Evolutionary conservation across 1,139 yeast genomes (phyloP).

Genomic region (Kodamaea sp.): DNA sequence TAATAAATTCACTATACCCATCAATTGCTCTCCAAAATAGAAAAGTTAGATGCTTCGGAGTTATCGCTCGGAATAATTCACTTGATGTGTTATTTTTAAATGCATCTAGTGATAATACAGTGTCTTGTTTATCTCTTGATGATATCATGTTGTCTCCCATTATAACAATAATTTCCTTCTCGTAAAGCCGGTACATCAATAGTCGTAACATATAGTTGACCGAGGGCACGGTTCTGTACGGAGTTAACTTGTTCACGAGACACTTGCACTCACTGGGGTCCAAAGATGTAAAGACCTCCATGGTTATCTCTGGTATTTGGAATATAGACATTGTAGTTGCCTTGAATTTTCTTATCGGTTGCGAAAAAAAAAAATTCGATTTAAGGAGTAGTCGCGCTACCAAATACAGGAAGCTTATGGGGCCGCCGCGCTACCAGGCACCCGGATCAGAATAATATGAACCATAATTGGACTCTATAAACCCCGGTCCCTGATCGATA

Average conservation of each 20-base stretch:
- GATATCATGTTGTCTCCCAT: too few relatives aligned
- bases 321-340: too few relatives aligned
- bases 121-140: conserved; percentile 8
- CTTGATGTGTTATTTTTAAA: conserved; percentile 15
- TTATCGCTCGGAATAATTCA: conserved; percentile 17
- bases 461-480: conserved; percentile 24
- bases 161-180: conserved; percentile 2
- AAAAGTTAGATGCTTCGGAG: conserved; percentile 28
- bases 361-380: conserved; percentile 7
- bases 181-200: conserved; percentile 9
- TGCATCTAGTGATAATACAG: conserved; percentile 14
- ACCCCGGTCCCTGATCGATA: conserved; percentile 8
- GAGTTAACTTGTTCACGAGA: conserved; percentile 11
- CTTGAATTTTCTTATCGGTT: too few relatives aligned
- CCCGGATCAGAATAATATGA: conserved; percentile 16
- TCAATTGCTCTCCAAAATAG: conserved; percentile 25
- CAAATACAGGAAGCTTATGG: neutral
- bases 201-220: conserved; percentile 7
- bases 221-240: neutral
- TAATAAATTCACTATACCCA: conserved; percentile 28
- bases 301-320: conserved; percentile 26
- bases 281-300: conserved; percentile 20
- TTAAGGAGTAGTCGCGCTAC: neutral
- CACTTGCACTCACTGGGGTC: conserved; percentile 21
- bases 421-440: neutral